Percentiles rank a stretch among this genome's conserved stretches.
Conservation (phyloP, 2,329 filamentous ascomycete genomes). For the Hirsutella rhossiliensis region DNA sequence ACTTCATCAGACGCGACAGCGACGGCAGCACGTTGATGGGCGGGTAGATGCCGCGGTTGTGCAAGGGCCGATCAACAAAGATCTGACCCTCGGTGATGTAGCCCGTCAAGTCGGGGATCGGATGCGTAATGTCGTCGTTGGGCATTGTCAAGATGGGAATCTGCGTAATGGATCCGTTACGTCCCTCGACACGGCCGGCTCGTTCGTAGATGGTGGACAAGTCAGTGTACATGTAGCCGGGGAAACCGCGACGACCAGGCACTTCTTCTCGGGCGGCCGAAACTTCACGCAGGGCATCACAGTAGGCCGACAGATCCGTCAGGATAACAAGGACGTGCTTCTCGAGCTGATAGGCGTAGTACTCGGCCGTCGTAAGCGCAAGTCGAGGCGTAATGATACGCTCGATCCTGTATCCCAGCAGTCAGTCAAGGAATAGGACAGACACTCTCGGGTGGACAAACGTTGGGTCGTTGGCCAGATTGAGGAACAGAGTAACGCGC, state of each 20-base stretch:
- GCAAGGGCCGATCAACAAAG: conserved; percentile 83
- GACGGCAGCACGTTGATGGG: conserved; percentile 98
- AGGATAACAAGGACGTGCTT: conserved; percentile 99
- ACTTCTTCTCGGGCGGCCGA: conserved; percentile 98
- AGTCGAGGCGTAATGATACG: conserved; percentile 99
- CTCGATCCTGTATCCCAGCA: conserved; percentile 61
- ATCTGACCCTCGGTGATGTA: conserved; percentile 99
- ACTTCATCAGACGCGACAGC: conserved; percentile 99
- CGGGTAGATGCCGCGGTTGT: conserved; percentile 97
- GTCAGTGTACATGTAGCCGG: conserved; percentile 99
- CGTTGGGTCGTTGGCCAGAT: conserved; percentile 98
- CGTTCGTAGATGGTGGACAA: conserved; percentile 99
- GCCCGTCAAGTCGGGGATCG: conserved; percentile 95
- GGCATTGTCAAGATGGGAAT: conserved; percentile 99
- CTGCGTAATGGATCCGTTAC: conserved; percentile 97
- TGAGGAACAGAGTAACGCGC: conserved; percentile 93
- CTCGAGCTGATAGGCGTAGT: conserved; percentile 99
- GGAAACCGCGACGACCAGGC: conserved; percentile 96
- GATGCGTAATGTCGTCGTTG: conserved; percentile 99
- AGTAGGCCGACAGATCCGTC: conserved; percentile 95
- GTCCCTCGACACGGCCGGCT: conserved; percentile 90
- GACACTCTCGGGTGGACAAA: conserved; percentile 33
- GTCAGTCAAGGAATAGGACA: not conserved
- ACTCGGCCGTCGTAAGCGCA: conserved; percentile 94
- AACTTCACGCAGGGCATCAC: conserved; percentile 96